Conservation (phyloP, 2,329 filamentous ascomycete genomes). For the Claviceps africana region DNA sequence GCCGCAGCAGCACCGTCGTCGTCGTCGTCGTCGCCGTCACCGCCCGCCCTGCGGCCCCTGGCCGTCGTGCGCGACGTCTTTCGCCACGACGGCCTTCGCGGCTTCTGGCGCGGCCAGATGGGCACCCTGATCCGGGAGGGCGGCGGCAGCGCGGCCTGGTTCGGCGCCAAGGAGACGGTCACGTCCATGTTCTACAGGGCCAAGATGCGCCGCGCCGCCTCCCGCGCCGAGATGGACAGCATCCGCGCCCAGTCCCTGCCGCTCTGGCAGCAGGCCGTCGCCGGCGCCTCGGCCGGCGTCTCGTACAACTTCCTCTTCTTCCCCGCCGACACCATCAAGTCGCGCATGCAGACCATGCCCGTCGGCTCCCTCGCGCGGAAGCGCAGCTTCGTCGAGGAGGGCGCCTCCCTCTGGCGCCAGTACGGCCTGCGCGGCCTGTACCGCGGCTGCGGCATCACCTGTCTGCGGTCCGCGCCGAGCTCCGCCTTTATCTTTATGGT, state of each 20-base stretch:
- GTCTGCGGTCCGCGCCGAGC: slow-evolving; percentile 73
- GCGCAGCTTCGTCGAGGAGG: slow-evolving; percentile 60
- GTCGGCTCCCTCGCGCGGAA: slow-evolving; percentile 40
- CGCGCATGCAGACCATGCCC: slow-evolving; percentile 83
- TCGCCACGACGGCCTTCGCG: slow-evolving; percentile 63
- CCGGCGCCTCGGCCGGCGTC: slow-evolving; percentile 79
- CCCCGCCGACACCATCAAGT: slow-evolving; percentile 94
- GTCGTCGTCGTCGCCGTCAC: slow-evolving; percentile 23
- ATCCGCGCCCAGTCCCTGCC: slow-evolving; percentile 45
- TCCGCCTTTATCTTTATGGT: slow-evolving; percentile 98
- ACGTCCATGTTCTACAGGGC: slow-evolving; percentile 53
- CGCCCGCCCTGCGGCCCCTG: slow-evolving; percentile 45
- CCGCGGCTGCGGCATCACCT: slow-evolving; percentile 88
- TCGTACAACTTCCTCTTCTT: slow-evolving; percentile 96
- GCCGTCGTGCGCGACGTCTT: slow-evolving; percentile 67
- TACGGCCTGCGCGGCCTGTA: slow-evolving; percentile 79
- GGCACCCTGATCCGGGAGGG: slow-evolving; percentile 90
- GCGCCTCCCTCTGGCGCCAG: slow-evolving; percentile 61
- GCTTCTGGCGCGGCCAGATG: slow-evolving; percentile 91
- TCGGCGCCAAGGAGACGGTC: slow-evolving; percentile 75
- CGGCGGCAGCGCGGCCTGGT: slow-evolving; percentile 89
- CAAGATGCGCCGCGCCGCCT: slow-evolving; percentile 29
- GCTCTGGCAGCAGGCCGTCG: slow-evolving; percentile 74
- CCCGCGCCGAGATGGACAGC: slow-evolving; percentile 25
- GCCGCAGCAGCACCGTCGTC: no score